phyloP scores from a whole-genome alignment of 257 asterid genomes.

The Solanum medicagineum region DNA sequence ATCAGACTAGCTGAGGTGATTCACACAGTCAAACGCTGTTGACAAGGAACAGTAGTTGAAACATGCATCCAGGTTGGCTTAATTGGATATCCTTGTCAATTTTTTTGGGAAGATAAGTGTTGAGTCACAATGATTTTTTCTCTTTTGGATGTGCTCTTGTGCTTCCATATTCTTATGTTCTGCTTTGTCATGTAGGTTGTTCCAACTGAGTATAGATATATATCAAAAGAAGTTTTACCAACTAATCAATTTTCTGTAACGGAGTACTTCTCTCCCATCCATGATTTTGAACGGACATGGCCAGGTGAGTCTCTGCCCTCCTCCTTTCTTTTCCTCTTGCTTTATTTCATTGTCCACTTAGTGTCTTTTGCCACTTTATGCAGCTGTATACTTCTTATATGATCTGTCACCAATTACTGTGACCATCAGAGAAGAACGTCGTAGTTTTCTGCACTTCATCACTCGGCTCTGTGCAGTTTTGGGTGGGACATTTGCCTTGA shows the following conservation, averaged over 20 bases:
- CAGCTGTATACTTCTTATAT: slow-evolving; percentile 93
- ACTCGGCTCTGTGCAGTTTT: slow-evolving; percentile 97
- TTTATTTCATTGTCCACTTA: background rate
- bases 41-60: background rate
- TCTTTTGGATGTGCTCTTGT: background rate
- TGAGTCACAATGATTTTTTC: background rate
- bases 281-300: slow-evolving; percentile 67
- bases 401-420: slow-evolving; percentile 97
- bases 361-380: background rate
- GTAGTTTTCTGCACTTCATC: slow-evolving; percentile 90
- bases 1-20: background rate
- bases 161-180: background rate
- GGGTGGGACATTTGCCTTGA: slow-evolving; percentile 95
- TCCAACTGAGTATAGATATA: slow-evolving; percentile 80
- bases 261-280: slow-evolving; percentile 79
- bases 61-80: background rate
- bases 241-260: slow-evolving; percentile 95
- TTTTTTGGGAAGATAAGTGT: background rate
- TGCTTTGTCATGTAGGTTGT: slow-evolving; percentile 48
- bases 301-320: slow-evolving; percentile 50
- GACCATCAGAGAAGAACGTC: slow-evolving; percentile 94
- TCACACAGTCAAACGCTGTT: background rate
- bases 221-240: slow-evolving; percentile 71
- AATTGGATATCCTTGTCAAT: background rate
- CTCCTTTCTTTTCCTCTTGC: background rate